These are phyloP conservation scores for Chlamydomonas sp. DNA, from an alignment of 139 green algal species.

Conservation along the genomic window DNA sequence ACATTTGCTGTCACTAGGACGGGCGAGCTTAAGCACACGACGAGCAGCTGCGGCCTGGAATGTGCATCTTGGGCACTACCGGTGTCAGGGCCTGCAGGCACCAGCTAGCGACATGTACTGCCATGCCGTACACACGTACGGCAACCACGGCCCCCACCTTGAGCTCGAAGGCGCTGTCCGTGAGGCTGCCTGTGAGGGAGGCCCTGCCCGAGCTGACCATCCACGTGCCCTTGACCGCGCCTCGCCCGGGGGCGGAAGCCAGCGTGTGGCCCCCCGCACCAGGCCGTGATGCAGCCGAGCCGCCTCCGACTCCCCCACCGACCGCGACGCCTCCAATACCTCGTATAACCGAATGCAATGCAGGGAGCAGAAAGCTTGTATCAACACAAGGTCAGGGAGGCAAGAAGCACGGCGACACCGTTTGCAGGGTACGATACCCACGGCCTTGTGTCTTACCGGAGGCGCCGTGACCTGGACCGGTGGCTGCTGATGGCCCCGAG, in stretches of 20 bases:
- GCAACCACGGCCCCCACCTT: not conserved
- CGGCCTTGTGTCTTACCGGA: no score
- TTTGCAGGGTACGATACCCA: no score
- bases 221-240: slow-evolving; percentile 9
- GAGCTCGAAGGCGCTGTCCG: not conserved
- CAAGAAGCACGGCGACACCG: no score
- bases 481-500: not conserved
- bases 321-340: no score
- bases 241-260: not conserved
- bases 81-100: not conserved
- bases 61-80: not conserved
- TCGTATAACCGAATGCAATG: no score
- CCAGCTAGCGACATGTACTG: not conserved
- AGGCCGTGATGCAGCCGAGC: no score
- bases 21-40: no score
- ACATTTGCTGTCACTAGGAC: not conserved
- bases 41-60: not conserved
- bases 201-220: slow-evolving; percentile 4
- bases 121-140: not conserved
- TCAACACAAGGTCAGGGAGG: no score
- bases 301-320: no score
- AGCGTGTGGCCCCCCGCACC: not conserved
- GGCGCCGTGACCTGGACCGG: not conserved
- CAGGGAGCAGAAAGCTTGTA: no score
- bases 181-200: slow-evolving; percentile 22